phyloP scores from a whole-genome alignment of 768 basidiomycete genomes.

The Amanita inopinata region DNA sequence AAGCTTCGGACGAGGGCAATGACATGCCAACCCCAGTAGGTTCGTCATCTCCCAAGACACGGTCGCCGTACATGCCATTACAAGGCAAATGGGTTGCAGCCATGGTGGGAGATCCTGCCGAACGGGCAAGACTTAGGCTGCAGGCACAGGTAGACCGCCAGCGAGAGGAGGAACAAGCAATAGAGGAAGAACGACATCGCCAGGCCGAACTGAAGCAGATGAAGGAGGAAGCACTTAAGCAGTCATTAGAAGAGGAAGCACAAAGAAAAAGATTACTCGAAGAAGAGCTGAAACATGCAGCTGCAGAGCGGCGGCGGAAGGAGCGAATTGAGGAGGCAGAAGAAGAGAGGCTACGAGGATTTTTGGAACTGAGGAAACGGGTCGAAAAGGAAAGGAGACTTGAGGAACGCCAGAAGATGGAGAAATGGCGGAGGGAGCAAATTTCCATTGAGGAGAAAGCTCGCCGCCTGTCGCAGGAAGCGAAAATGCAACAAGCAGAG shows the following conservation, averaged over 20 bases:
- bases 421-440: conserved; percentile 44
- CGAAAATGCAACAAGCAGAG: conserved; percentile 28
- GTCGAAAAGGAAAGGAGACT: conserved; percentile 36
- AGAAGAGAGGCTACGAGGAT: conserved; percentile 34
- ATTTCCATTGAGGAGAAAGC: conserved; percentile 33
- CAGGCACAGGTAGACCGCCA: conserved; percentile 13
- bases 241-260: conserved; percentile 35
- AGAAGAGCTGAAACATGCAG: conserved; percentile 28
- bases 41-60: neutral
- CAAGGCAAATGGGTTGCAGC: conserved; percentile 7
- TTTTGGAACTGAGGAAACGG: conserved; percentile 39
- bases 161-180: conserved; percentile 33
- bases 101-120: conserved; percentile 14
- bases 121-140: conserved; percentile 17
- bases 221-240: conserved; percentile 32
- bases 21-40: neutral
- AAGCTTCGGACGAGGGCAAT: neutral
- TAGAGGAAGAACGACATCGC: conserved; percentile 34
- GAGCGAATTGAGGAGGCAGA: conserved; percentile 31
- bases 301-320: conserved; percentile 26
- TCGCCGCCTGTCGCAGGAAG: conserved; percentile 33
- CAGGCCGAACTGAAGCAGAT: conserved; percentile 28
- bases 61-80: conserved; percentile 3
- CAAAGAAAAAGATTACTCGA: conserved; percentile 29
- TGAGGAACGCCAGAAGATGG: conserved; percentile 40